These are phyloP conservation scores for Naegleria gruberi DNA, from an alignment of 208 protist species.

Conservation along the genomic window DNA sequence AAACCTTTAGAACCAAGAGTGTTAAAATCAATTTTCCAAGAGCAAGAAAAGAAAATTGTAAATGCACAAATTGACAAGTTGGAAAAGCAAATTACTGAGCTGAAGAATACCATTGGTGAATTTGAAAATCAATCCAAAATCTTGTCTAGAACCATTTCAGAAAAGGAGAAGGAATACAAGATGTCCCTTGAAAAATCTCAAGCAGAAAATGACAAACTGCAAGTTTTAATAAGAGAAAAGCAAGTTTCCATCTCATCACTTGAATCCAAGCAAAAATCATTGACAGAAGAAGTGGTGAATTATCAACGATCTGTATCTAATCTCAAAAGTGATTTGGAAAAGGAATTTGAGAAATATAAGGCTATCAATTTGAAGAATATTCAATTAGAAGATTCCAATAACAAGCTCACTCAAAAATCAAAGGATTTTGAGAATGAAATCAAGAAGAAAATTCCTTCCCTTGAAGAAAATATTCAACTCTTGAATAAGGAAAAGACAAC, in stretches of 20 bases:
- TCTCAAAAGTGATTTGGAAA: background rate
- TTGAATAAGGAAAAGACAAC: background rate
- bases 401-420: background rate
- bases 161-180: no score
- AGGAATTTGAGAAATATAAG: background rate
- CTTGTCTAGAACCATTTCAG: no score
- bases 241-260: background rate
- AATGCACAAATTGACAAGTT: background rate
- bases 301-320: background rate
- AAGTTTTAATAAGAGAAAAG: no score
- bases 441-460: no score
- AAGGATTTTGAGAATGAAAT: background rate
- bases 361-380: background rate
- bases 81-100: background rate
- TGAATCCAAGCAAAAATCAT: background rate
- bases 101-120: background rate
- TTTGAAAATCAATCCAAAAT: background rate
- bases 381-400: background rate
- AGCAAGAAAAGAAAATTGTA: background rate
- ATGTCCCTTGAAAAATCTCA: no score
- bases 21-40: background rate
- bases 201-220: no score
- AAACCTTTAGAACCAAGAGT: background rate
- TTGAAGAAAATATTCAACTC: background rate
- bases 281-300: background rate